These are phyloP conservation scores for Penicillium lividum DNA, from an alignment of 495 filamentous ascomycete genomes.

Conservation along the genomic window DNA sequence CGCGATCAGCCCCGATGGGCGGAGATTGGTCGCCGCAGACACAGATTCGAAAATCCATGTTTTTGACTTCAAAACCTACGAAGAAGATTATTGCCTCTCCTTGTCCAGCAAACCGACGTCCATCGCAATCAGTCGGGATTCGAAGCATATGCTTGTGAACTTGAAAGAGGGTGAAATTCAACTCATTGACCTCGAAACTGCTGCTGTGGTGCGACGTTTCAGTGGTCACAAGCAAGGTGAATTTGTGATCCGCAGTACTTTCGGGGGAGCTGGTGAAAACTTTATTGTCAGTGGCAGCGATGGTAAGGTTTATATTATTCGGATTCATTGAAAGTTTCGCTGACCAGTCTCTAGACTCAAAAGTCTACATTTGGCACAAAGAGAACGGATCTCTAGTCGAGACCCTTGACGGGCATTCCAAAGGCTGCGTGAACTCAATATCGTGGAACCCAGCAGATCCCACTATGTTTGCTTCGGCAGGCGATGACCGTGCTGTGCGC, in stretches of 20 bases:
- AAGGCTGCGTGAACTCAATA: constrained; percentile 84
- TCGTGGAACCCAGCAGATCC: constrained; percentile 86
- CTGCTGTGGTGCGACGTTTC: constrained; percentile 70
- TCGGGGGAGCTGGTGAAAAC: constrained; percentile 88
- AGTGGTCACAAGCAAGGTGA: constrained; percentile 68
- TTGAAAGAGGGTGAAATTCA: constrained; percentile 72
- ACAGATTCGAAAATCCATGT: constrained; percentile 70
- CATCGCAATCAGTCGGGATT: constrained; percentile 78
- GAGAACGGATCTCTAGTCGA: constrained; percentile 74
- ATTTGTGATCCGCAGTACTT: constrained; percentile 76
- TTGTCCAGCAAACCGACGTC: constrained; percentile 70
- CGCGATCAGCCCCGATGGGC: constrained; percentile 76
- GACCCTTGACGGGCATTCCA: constrained; percentile 69
- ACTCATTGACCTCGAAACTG: constrained; percentile 73
- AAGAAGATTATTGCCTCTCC: constrained; percentile 71
- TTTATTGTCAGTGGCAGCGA: constrained; percentile 91
- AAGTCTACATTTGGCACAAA: constrained; percentile 88
- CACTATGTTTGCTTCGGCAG: constrained; percentile 85
- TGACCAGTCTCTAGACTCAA: constrained; percentile 56
- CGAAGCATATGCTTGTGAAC: constrained; percentile 77
- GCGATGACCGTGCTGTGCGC: constrained; percentile 81
- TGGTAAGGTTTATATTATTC: constrained; percentile 52
- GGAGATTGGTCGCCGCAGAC: constrained; percentile 75
- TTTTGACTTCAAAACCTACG: constrained; percentile 73
- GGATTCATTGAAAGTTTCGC: not conserved